These are phyloP conservation scores for Suillus discolor DNA, from an alignment of 768 basidiomycete species.

Conservation along the genomic window DNA sequence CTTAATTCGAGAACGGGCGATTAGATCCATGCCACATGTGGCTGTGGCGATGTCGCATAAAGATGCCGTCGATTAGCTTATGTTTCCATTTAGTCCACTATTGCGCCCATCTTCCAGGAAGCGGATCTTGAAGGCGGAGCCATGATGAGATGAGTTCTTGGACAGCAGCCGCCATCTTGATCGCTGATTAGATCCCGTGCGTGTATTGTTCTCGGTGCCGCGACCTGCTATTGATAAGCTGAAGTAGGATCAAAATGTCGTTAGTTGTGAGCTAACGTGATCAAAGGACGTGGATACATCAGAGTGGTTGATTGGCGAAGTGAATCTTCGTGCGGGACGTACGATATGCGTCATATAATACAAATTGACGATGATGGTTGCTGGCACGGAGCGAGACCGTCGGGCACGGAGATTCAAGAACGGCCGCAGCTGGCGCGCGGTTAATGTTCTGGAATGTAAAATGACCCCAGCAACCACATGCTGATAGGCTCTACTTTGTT, in stretches of 20 bases:
- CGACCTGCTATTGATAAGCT: background rate
- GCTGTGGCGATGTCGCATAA: background rate
- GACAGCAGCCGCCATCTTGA: background rate
- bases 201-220: background rate
- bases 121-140: background rate
- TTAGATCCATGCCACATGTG: background rate
- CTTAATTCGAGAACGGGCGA: background rate
- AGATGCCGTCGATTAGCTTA: background rate
- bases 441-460: background rate
- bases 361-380: background rate
- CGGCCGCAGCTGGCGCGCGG: background rate
- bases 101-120: background rate
- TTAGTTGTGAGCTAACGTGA: background rate
- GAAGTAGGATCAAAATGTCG: background rate
- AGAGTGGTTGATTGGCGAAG: background rate
- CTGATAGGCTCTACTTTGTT: background rate
- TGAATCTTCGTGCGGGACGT: background rate
- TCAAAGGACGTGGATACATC: background rate
- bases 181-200: background rate
- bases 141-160: background rate
- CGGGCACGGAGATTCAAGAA: background rate
- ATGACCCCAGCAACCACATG: background rate
- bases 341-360: background rate
- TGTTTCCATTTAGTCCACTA: background rate
- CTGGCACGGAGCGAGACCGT: background rate